Evolutionary conservation across 2,329 filamentous ascomycete genomes (phyloP).

Genomic region (Fusarium duplospermum): DNA sequence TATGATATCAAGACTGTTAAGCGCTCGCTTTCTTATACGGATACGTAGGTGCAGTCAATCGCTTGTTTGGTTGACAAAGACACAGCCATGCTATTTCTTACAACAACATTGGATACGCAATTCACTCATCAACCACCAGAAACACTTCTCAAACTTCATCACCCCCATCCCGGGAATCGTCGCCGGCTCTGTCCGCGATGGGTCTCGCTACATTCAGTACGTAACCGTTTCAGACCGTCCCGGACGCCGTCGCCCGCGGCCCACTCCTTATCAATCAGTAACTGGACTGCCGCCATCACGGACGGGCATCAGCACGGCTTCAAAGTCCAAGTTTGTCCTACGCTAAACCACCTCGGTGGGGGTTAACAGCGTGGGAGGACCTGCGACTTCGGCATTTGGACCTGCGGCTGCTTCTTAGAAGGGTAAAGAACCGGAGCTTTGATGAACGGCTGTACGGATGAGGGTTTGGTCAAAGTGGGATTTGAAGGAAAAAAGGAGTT

Average conservation of each 20-base stretch:
- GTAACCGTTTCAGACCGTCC: conserved; percentile 18
- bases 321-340: background rate
- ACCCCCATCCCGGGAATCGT: conserved; percentile 8
- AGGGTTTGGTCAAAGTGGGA: background rate
- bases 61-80: background rate
- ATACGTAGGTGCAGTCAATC: background rate
- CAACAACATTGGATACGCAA: background rate
- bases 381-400: conserved; percentile 17
- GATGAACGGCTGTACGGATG: background rate
- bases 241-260: conserved; percentile 1
- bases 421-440: conserved; percentile 17
- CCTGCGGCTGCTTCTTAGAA: background rate
- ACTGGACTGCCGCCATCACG: conserved; percentile 29
- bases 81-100: background rate
- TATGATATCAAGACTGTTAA: background rate
- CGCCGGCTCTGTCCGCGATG: conserved; percentile 13
- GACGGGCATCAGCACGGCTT: conserved; percentile 23
- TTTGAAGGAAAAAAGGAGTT: background rate
- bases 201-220: conserved; percentile 5
- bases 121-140: background rate
- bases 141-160: background rate
- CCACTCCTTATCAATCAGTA: conserved; percentile 44
- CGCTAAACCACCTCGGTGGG: conserved; percentile 17
- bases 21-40: background rate
- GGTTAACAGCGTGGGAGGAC: background rate